Evolutionary conservation across 2,329 filamentous ascomycete genomes (phyloP), one percentile per base, ranked within the genome.

Genomic region (Colletotrichum tofieldiae): DNA sequence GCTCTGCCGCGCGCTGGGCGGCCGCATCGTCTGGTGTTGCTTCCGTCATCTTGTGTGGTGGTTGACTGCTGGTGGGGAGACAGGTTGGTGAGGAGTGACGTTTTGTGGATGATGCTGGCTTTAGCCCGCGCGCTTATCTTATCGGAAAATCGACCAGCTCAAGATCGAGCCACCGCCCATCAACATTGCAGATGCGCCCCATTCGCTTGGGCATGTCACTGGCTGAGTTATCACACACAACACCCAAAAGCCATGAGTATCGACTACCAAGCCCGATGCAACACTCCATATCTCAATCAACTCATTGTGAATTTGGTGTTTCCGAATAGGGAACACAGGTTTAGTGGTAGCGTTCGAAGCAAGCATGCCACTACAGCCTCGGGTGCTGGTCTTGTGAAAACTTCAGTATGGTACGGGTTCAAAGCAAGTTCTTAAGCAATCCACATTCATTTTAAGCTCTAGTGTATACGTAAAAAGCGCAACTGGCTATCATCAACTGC

Each of bases 1-100:
- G 91, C 75, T 92, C 90, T 35, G 87, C 83, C 3, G 89, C 88
- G 73, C 88, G 83, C 71, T 85, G 83, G 18, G 87, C 84, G 2
- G 86, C 86, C 1, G 85, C 85, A 72, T 88, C 86, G 59, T 86
- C 84, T n/a, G 82, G 77, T 18, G 79, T 81, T 29, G 71, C 20
- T 54, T 87, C 84, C 6, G 83, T 79, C 86, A 87, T 87, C n/a
- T 26, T 69, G 61, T 49, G 43, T 66, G 58, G 32, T 66, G 11
- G 20, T 52, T 58, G 62, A 45, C 49, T 16, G 39, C 49, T 20
- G 51, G 68, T 64, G 65, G 62, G 23, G 59, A 66, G 69, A 29
- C 3, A 7, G 49, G n/a, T 35, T 49, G 55, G 7, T 20, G 58
- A 29, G 49, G 49, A 58, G 69, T 73, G 72, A 74, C 61, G 73